Evolutionary conservation across 2,329 filamentous ascomycete species (phyloP).

Genomic region (Alternaria brassicicola): DNA sequence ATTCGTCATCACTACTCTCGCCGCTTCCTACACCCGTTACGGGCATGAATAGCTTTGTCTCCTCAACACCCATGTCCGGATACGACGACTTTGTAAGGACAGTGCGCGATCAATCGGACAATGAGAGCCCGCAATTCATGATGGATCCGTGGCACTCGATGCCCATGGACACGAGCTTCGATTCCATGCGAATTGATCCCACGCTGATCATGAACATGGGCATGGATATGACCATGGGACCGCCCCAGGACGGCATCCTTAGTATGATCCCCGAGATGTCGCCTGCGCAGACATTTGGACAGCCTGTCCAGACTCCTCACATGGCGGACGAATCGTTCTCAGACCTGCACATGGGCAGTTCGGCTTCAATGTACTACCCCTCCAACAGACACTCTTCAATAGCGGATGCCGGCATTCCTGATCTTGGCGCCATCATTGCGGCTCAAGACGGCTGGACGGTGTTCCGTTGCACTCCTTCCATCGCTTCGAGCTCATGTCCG

Average conservation of each 20-base stretch:
- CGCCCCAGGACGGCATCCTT: conserved; percentile 50
- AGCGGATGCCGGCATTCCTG: conserved; percentile 45
- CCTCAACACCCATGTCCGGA: conserved; percentile 54
- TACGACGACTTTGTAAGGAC: conserved; percentile 54
- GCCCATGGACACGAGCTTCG: conserved; percentile 53
- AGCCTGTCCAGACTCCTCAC: conserved; percentile 53
- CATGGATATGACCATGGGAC: conserved; percentile 53
- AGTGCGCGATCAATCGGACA: conserved; percentile 50
- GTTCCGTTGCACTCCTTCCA: conserved; percentile 58
- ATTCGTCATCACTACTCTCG: conserved; percentile 43
- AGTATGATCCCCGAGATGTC: conserved; percentile 55
- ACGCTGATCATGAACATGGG: conserved; percentile 54
- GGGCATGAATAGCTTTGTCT: conserved; percentile 50
- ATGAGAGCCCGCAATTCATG: conserved; percentile 55
- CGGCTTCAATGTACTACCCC: conserved; percentile 50
- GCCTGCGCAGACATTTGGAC: conserved; percentile 41
- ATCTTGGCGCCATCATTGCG: conserved; percentile 56
- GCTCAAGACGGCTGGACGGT: conserved; percentile 60
- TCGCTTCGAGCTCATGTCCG: conserved; percentile 57
- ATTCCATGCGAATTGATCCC: conserved; percentile 53
- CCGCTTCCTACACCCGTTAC: conserved; percentile 48
- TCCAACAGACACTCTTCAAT: conserved; percentile 51
- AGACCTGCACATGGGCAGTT: conserved; percentile 54
- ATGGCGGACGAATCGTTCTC: conserved; percentile 57
- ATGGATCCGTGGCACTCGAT: conserved; percentile 57